These are phyloP conservation scores for Ophiognomonia clavigignenti-juglandacearum DNA, from an alignment of 2,329 filamentous ascomycete species.

Conservation along the genomic window DNA sequence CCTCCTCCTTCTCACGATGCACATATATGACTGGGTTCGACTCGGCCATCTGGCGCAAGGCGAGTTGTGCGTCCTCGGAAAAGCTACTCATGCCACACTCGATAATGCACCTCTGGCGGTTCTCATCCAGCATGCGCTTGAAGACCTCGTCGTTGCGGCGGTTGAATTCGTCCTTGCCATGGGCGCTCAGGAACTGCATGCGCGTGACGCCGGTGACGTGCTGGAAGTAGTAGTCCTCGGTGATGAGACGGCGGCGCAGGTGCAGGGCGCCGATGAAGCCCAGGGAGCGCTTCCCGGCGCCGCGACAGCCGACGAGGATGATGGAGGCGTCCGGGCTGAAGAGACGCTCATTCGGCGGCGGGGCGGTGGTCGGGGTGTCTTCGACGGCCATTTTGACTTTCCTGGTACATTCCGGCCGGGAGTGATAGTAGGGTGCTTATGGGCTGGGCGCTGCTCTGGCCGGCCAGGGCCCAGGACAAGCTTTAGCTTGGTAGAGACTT, in stretches of 20 bases:
- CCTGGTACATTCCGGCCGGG: constrained; percentile 8
- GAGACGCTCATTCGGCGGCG: constrained; percentile 32
- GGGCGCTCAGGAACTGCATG: constrained; percentile 53
- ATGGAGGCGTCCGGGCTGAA: constrained; percentile 62
- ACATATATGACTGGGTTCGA: constrained; percentile 68
- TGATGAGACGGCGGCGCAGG: constrained; percentile 61
- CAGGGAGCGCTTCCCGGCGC: constrained; percentile 67
- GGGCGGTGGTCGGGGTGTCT: constrained; percentile 21
- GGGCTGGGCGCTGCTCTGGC: too few species aligned
- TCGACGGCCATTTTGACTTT: constrained; percentile 23
- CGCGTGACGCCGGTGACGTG: constrained; percentile 58
- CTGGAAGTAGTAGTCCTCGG: constrained; percentile 63
- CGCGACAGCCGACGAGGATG: constrained; percentile 65
- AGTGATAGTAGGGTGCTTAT: too few species aligned
- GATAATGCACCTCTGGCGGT: constrained; percentile 60
- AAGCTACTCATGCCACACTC: constrained; percentile 63
- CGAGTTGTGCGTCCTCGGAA: constrained; percentile 52
- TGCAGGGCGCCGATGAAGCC: constrained; percentile 69
- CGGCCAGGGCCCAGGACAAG: too few species aligned
- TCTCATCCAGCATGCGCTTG: constrained; percentile 52
- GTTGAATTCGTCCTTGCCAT: constrained; percentile 58
- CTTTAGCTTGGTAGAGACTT: too few species aligned
- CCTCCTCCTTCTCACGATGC: constrained; percentile 58
- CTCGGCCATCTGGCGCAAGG: constrained; percentile 55
- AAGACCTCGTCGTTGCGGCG: constrained; percentile 58